Evolutionary conservation across 1,284 basidiomycete species (phyloP).

Genomic region (Exobasidium rhododendri): DNA sequence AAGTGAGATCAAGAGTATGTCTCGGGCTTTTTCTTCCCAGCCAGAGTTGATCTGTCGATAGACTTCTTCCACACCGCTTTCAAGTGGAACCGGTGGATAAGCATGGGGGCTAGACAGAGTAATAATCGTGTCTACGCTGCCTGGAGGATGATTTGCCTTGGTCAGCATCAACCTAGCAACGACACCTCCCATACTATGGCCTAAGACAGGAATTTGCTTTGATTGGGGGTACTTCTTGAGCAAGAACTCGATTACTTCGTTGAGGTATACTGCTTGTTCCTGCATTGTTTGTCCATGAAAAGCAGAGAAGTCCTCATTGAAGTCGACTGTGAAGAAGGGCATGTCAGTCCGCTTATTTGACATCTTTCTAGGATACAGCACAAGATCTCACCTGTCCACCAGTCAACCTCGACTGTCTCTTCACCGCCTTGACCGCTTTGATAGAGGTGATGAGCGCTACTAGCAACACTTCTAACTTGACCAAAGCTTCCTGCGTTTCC

Average conservation of each 20-base stretch:
- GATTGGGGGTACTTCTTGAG: slow-evolving; percentile 58
- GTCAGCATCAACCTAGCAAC: slow-evolving; percentile 70
- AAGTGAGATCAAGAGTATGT: slow-evolving; percentile 70
- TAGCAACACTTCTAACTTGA: slow-evolving; percentile 91
- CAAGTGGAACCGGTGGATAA: slow-evolving; percentile 82
- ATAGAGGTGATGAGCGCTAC: slow-evolving; percentile 77
- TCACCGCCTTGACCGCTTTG: slow-evolving; percentile 14
- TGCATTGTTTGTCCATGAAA: slow-evolving; percentile 85
- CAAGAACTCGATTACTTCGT: slow-evolving; percentile 71
- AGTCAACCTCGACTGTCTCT: slow-evolving; percentile 25
- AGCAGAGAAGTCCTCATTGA: slow-evolving; percentile 95
- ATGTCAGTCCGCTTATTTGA: too few relatives aligned
- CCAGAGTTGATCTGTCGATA: slow-evolving; percentile 58
- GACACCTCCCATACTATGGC: slow-evolving; percentile 98
- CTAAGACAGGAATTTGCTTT: slow-evolving; percentile 65
- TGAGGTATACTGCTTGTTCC: slow-evolving; percentile 75
- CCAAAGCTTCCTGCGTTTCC: slow-evolving; percentile 94
- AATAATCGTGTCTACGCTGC: slow-evolving; percentile 70
- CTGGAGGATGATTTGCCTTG: slow-evolving; percentile 58
- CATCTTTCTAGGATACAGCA: too few relatives aligned
- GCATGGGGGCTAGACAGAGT: slow-evolving; percentile 93
- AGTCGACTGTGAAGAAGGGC: too few relatives aligned
- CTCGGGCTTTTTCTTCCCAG: neutral
- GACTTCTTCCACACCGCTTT: slow-evolving; percentile 71
- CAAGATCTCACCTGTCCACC: too few relatives aligned